phyloP scores from a whole-genome alignment of 2,329 filamentous ascomycete species.

The Elsinoe necatrix region DNA sequence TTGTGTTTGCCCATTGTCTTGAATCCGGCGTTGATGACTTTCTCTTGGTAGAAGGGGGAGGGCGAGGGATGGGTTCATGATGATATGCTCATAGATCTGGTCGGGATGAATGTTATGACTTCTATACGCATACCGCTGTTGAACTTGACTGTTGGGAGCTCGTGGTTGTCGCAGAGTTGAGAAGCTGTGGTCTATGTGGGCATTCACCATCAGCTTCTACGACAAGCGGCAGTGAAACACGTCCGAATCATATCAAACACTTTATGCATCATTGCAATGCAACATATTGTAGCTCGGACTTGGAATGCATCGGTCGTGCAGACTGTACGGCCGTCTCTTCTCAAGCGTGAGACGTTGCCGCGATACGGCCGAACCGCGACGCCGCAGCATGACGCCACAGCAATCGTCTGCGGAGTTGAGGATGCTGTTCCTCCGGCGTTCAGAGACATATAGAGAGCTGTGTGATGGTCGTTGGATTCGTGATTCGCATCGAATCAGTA shows the following conservation, averaged over 20 bases:
- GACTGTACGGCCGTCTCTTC: neutral
- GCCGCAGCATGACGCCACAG: neutral
- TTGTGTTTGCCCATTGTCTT: slow-evolving; percentile 63
- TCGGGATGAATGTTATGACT: neutral
- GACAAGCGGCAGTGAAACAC: no score
- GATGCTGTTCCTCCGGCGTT: neutral
- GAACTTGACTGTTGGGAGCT: no score
- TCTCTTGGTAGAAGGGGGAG: slow-evolving; percentile 54
- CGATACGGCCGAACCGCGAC: neutral
- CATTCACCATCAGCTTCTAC: no score
- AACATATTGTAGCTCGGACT: neutral
- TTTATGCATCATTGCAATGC: no score
- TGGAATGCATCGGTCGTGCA: neutral
- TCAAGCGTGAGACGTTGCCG: neutral
- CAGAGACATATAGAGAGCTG: neutral
- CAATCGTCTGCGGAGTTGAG: neutral
- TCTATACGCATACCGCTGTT: no score
- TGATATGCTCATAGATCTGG: neutral
- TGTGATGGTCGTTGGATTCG: no score
- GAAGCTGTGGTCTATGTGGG: no score
- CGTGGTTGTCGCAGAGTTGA: no score
- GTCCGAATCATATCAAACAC: no score
- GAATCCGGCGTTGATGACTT: slow-evolving; percentile 73
- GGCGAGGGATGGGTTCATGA: neutral
- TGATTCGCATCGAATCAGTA: neutral